Evolutionary conservation across 1,284 basidiomycete species (phyloP), one percentile per base, ranked within the genome.

Genomic region (Apiotrichum veenhuisii): DNA sequence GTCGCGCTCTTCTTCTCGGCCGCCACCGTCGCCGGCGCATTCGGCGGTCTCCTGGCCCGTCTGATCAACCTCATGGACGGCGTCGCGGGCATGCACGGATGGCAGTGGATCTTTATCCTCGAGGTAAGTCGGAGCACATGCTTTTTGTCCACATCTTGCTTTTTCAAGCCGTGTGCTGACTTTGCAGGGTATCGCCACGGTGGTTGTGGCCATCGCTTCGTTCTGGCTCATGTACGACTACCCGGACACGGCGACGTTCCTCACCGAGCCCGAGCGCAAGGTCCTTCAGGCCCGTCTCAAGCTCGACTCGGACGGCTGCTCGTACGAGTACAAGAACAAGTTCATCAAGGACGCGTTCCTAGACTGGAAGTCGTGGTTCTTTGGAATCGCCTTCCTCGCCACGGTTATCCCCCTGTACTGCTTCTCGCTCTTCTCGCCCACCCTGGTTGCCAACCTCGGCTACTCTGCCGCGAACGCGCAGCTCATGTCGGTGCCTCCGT

Each of bases 201-300:
- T 89, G 26, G 12, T 88, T 22, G 83, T 84, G 2, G 87, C 85
- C 2, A 66, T 75, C n/a, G 65, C 79, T 5, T 87, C 86, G 3
- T 89, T 84, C 78, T 89, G 83, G 82, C 83, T 89, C 64, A 83
- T 89, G 59, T 84, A 87, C 66, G 88, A 90, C 72, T 90, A 89
- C 76, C 88, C 87, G 4, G 86, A 88, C 65, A 86, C 83, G 0
- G 88, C 87, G 33, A 87, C 81, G 62, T 89, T 88, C 78, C 79
- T 91, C n/a, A 82, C 80, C 25, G 85, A 87, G 62, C 79, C 76
- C 2, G 88, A 91, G 75, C 79, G 86, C 23, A 37, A 38, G 12
- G 59, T 62, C 10, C 62, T 69, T 15, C 42, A 51, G 42, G 58
- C 48, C 2, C 64, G 70, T 34, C 55, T 73, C 26, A 46, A 51